Conservation (phyloP, 495 filamentous ascomycete genomes). For the Schizothecium vesticola region DNA sequence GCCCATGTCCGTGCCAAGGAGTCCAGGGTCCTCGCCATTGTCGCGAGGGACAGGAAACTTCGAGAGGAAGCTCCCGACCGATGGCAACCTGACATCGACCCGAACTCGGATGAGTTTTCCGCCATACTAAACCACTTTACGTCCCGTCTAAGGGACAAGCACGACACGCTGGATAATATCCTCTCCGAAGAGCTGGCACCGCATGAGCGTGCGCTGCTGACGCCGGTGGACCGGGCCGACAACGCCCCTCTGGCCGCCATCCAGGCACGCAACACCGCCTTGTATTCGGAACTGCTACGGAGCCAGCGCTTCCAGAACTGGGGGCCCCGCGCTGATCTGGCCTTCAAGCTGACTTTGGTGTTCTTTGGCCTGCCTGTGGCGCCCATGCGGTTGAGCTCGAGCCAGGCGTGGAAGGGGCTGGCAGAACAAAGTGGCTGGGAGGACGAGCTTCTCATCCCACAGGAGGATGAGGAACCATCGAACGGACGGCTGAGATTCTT, state of each 20-base stretch:
- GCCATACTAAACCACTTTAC: constrained; percentile 1
- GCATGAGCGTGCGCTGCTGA: constrained; percentile 16
- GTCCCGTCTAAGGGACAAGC: not conserved
- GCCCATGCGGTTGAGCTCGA: constrained; percentile 16
- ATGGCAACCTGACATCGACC: constrained; percentile 16
- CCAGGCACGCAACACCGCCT: constrained; percentile 17
- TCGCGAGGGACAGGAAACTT: constrained; percentile 5
- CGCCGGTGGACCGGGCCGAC: constrained; percentile 6
- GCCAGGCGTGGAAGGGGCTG: not conserved
- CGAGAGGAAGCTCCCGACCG: not conserved
- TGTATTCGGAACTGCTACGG: constrained; percentile 15
- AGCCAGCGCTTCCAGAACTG: constrained; percentile 1
- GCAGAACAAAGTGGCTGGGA: not conserved
- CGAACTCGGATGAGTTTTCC: constrained; percentile 10
- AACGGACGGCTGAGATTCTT: constrained; percentile 11
- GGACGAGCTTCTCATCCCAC: constrained; percentile 1
- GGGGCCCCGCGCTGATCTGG: constrained; percentile 6
- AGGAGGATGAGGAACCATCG: not conserved
- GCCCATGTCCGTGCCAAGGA: not conserved
- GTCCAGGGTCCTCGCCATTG: not conserved
- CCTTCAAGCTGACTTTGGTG: constrained; percentile 25
- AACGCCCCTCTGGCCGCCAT: constrained; percentile 14
- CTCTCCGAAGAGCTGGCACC: constrained; percentile 13
- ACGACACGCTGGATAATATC: constrained; percentile 13
- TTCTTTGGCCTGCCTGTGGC: constrained; percentile 27